Evolutionary conservation across 2,329 filamentous ascomycete species (phyloP), one percentile per base, ranked within the genome.

Genomic region (Cordyceps militaris): DNA sequence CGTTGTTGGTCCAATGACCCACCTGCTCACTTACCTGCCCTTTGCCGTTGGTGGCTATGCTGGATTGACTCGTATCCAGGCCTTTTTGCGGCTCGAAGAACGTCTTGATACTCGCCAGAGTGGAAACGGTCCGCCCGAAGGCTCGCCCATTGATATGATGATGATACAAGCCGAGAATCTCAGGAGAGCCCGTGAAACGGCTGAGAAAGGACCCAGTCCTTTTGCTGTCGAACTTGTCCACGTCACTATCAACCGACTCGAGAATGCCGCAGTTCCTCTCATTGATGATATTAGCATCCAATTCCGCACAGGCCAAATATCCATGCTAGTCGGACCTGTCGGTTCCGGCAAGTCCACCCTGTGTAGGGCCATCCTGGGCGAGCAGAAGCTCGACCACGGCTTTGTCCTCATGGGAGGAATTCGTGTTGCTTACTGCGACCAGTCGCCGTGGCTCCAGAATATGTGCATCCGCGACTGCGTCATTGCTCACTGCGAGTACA

Each of bases 281-380:
- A 10, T 59, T 3, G 52, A 59, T 30, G 40, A 56, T 14, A 44
- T 56, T 16, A 59, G n/a, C 10, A n/a, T 59, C 16, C 44, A 58
- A 28, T 53, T 58, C 21, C 56, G 49, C 9, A 61, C 61, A 9
- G 66, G 67, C 16, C 66, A 67, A 0, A 61, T 71, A 4, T 66
- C 66, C 26, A 67, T 70, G 59, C 42, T 72, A 6, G 56, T 60
- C 10, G 60, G 61, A n/a, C 57, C 57, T 19, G 58, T 61, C 4
- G 63, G 62, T 5, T 58, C 59, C 2, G 63, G 63, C 34, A 65
- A 65, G 44, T 64, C 64, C 1, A 59, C 60, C 2, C 59, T 65
- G 2, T 59, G 63, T 6, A 62, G 60, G 13, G 58, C 61, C 8
- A 57, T 65, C n/a, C 50, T 64, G 11, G 64, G 64, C 9, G 63